A percentile compares a stretch with the other conserved stretches of the same genome.
These are phyloP conservation scores for Cryptococcus floricola DNA, from an alignment of 1,284 basidiomycete genomes.

Conservation along the genomic window DNA sequence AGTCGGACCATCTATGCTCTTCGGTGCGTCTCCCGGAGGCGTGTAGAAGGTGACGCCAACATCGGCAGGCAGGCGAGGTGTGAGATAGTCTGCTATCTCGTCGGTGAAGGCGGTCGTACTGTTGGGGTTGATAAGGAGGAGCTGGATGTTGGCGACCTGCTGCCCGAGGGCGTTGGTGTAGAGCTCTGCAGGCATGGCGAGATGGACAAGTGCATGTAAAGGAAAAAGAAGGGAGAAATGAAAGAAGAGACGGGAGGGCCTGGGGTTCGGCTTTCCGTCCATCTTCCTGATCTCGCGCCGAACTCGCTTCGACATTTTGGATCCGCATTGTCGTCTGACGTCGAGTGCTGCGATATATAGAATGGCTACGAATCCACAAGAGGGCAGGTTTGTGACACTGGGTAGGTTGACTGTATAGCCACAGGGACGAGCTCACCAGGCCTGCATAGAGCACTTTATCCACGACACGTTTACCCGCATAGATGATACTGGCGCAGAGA, in stretches of 20 bases:
- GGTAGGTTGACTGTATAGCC: neutral
- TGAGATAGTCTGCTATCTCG: constrained; percentile 7
- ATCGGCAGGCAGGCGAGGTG: constrained; percentile 1
- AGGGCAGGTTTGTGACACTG: neutral
- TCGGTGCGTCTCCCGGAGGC: constrained; percentile 5
- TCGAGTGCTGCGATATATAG: neutral
- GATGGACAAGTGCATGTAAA: neutral
- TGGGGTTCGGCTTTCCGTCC: neutral
- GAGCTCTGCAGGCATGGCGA: neutral
- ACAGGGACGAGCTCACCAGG: neutral
- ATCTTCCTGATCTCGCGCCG: too few relatives aligned
- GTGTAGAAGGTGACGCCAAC: constrained; percentile 12
- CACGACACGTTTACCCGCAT: constrained; percentile 43
- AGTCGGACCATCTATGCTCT: constrained; percentile 11
- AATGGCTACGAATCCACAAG: neutral
- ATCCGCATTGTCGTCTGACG: neutral
- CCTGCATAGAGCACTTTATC: constrained; percentile 37
- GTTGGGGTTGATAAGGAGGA: constrained; percentile 20
- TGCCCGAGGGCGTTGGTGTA: constrained; percentile 9
- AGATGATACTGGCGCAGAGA: constrained; percentile 31
- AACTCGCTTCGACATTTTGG: too few relatives aligned
- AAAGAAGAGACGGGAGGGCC: neutral
- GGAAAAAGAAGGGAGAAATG: neutral
- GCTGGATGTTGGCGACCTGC: constrained; percentile 4
- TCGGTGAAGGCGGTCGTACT: constrained; percentile 13